These are phyloP conservation scores for Trypanosoma cruzi DNA, from an alignment of 208 protist genomes.

Conservation along the genomic window DNA sequence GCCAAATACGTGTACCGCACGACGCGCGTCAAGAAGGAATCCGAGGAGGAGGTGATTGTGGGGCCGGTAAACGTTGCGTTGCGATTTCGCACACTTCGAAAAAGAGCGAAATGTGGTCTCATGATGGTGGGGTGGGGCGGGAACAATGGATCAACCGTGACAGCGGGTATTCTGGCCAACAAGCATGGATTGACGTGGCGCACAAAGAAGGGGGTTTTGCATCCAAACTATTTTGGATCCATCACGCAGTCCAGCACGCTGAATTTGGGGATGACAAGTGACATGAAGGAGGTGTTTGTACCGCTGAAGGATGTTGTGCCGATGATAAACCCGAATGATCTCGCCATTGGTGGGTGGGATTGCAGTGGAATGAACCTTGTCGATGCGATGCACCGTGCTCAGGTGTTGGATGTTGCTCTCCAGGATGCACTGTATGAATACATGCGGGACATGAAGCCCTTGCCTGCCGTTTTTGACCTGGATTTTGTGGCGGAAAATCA, in stretches of 20 bases:
- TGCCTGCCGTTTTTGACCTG: constrained; percentile 96
- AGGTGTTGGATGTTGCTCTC: constrained; percentile 95
- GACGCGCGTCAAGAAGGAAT: constrained; percentile 55
- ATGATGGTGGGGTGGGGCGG: constrained; percentile 98
- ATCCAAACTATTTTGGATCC: constrained; percentile 98
- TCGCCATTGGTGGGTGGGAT: constrained; percentile 99
- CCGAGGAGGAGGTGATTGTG: constrained; percentile 55
- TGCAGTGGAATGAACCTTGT: constrained; percentile 94
- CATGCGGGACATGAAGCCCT: constrained; percentile 92
- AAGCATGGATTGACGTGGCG: constrained; percentile 92
- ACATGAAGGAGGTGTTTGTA: constrained; percentile 93
- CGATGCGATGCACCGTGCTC: constrained; percentile 96
- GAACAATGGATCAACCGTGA: constrained; percentile 99
- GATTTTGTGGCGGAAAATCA: constrained; percentile 99
- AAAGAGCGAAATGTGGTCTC: constrained; percentile 84
- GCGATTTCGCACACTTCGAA: constrained; percentile 91
- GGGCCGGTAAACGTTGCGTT: constrained; percentile 67
- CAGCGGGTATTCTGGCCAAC: constrained; percentile 97
- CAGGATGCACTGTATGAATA: constrained; percentile 83
- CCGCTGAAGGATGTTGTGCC: constrained; percentile 95
- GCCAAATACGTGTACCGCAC: constrained; percentile 86
- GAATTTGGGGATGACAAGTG: constrained; percentile 87
- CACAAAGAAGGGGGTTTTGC: constrained; percentile 89
- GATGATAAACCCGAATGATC: constrained; percentile 97
- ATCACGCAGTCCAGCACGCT: constrained; percentile 97